Base-by-base conservation (phyloP, 176 grass and related monocot genomes). In the Saccharum officinarum region DNA sequence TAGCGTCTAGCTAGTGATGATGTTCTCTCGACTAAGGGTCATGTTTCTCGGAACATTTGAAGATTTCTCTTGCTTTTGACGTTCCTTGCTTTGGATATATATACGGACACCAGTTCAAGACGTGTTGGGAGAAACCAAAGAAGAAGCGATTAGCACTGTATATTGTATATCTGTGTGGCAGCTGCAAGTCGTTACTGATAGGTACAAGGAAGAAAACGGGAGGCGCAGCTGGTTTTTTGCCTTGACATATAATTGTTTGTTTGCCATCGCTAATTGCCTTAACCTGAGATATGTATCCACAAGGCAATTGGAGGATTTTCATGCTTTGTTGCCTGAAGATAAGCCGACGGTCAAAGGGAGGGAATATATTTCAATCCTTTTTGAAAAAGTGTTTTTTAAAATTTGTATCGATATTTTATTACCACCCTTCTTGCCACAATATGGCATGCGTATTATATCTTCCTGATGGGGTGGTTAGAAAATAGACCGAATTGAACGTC, bases 121-220 rank as follows among this genome's bases (percentile, higher is more conserved):
- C 2, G 41, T 41, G n/a, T 17, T 67, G 31, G 75, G 55, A 88
- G 72, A 86, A 86, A 86, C 66, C 78, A 55, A 86, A 69, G 83
- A 62, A 7, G n/a, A 44, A 36, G 75, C 0, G 42, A 64, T 23
- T 28, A 70, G 40, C 72, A 61, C 17, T 38, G 55, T 59, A 60
- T 4, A n/a, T 6, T 57, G 47, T 17, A 50, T 33, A 65, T 9
- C 1, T 63, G 36, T 52, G 30, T 71, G 49, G 26, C 10, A 13
- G 14, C 41, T 50, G 25, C 26, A 3, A 46, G 17, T 31, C 28
- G 28, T 28, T 67, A 44, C 25, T 80, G 41, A 60, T 60, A 60
- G 20, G 3, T 60, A 60, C 55, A 60, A n/a, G 28, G 30, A 67
- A 7, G 23, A 13, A 25, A 26, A 26, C 13, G 0, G 5, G 13